A percentile compares a stretch with the other conserved stretches of the same genome.
phyloP scores from a whole-genome alignment of 1,139 yeast genomes.

The Nematodospora anomalae region DNA sequence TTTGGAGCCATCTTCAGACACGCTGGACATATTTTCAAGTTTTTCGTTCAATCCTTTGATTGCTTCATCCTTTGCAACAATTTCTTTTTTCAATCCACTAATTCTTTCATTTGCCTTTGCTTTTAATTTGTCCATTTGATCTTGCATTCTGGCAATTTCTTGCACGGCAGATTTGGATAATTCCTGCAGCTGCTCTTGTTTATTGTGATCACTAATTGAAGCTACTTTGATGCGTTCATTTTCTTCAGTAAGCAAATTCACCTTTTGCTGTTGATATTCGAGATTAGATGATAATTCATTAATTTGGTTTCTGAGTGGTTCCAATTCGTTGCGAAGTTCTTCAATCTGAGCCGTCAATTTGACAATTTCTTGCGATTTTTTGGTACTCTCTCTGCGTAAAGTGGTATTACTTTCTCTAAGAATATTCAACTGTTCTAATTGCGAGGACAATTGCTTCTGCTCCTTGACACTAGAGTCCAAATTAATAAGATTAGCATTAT shows the following conservation, averaged over 20 bases:
- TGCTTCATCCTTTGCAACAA: slow-evolving; percentile 12
- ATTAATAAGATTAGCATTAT: slow-evolving; percentile 35
- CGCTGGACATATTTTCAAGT: slow-evolving; percentile 8
- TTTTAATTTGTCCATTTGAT: slow-evolving; percentile 20
- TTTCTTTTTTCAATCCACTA: slow-evolving; percentile 10
- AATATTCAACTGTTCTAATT: slow-evolving; percentile 66
- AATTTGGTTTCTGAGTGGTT: slow-evolving; percentile 23
- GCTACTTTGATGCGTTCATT: slow-evolving; percentile 31
- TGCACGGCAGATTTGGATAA: slow-evolving; percentile 15
- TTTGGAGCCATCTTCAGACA: not conserved
- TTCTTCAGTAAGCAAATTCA: slow-evolving; percentile 39
- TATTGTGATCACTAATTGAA: slow-evolving; percentile 9
- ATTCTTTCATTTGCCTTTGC: slow-evolving; percentile 15
- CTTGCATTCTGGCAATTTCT: slow-evolving; percentile 25
- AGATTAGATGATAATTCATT: slow-evolving; percentile 24
- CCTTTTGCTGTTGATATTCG: slow-evolving; percentile 34
- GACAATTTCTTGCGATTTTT: slow-evolving; percentile 23
- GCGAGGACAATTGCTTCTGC: slow-evolving; percentile 55
- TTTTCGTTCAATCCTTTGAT: slow-evolving; percentile 10
- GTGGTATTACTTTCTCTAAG: slow-evolving; percentile 73
- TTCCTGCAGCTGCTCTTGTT: slow-evolving; percentile 5
- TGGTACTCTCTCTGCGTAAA: slow-evolving; percentile 54
- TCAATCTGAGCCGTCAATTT: slow-evolving; percentile 24
- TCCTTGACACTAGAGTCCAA: slow-evolving; percentile 44
- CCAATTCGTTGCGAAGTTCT: slow-evolving; percentile 18